Conservation (phyloP, 23 red algal species). For the Gracilariopsis chorda region DNA sequence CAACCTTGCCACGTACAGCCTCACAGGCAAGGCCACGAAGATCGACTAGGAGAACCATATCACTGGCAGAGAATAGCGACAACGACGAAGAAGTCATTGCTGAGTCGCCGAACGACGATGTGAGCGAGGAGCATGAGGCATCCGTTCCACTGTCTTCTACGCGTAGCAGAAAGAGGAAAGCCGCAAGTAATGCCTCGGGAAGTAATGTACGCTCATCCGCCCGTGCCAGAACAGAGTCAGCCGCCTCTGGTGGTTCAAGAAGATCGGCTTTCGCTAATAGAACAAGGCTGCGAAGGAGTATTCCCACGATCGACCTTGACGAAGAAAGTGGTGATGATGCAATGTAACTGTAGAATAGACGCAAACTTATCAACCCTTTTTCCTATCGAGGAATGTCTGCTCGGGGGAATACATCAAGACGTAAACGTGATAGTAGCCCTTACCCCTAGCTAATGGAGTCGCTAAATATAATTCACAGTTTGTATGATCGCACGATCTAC, state of each 20-base stretch:
- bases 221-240: conserved; percentile 21
- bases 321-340: conserved; percentile 67
- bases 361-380: too few species aligned
- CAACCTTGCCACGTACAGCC: neutral
- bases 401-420: too few species aligned
- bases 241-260: neutral
- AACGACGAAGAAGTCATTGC: neutral
- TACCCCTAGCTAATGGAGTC: too few species aligned
- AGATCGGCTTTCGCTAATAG: conserved; percentile 18
- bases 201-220: neutral
- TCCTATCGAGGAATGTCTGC: too few species aligned
- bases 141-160: conserved; percentile 29
- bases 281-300: conserved; percentile 16
- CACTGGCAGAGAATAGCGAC: conserved; percentile 3
- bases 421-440: too few species aligned
- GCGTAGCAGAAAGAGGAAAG: conserved; percentile 28
- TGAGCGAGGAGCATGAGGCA: neutral
- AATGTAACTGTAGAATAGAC: conserved; percentile 21
- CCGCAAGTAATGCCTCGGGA: neutral
- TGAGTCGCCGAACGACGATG: neutral
- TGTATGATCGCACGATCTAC: too few species aligned
- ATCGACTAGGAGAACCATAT: neutral
- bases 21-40: neutral
- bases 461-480: too few species aligned
- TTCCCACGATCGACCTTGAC: conserved; percentile 27